Evolutionary conservation across 148 eudicot genomes (phyloP).

Genomic region (Polygonum aviculare): DNA sequence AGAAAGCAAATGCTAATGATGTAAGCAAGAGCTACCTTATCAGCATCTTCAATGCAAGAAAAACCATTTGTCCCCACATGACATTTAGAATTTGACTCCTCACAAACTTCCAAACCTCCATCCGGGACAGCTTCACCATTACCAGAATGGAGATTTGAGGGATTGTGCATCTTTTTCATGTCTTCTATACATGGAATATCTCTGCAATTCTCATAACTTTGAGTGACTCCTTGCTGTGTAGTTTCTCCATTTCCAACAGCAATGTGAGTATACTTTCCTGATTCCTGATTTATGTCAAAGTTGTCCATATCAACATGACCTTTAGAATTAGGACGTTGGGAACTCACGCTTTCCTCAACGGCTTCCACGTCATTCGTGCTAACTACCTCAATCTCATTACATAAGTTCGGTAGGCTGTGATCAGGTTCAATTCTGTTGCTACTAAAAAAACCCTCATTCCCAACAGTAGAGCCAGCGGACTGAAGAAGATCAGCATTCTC

Average conservation of each 20-base stretch:
- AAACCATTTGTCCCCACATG: neutral
- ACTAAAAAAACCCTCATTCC: neutral
- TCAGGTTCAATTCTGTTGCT: no score
- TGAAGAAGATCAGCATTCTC: neutral
- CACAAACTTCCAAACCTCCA: neutral
- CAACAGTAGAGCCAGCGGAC: neutral
- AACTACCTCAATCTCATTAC: neutral
- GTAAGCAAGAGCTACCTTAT: neutral
- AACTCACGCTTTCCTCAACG: neutral
- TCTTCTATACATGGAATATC: neutral
- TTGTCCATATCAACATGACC: neutral
- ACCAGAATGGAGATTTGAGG: neutral
- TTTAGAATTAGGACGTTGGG: neutral
- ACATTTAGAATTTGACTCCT: neutral
- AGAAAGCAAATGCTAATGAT: neutral
- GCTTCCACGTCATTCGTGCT: neutral
- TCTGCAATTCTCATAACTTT: neutral
- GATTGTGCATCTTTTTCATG: neutral
- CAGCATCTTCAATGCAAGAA: neutral
- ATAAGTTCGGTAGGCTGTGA: neutral
- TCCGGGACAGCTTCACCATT: neutral
- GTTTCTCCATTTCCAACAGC: neutral
- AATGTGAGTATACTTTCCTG: neutral
- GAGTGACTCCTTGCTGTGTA: neutral
- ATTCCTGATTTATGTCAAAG: neutral